Conservation (phyloP, 345 rosid genomes). For the Eucalyptus sp. region DNA sequence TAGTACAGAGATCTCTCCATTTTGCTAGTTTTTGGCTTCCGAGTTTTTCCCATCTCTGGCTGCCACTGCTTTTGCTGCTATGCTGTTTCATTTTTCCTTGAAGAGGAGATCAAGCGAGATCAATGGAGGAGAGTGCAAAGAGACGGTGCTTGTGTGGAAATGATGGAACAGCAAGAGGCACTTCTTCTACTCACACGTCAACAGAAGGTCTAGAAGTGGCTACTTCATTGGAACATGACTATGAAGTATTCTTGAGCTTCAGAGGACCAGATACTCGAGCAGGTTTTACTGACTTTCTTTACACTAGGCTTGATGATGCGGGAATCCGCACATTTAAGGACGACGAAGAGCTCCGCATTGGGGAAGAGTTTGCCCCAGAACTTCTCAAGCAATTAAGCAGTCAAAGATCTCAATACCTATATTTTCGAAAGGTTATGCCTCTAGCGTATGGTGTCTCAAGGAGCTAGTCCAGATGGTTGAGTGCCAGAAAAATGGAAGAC, state of each 20-base stretch:
- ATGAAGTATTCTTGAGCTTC: neutral
- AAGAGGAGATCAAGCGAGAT: no score
- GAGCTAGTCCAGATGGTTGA: neutral
- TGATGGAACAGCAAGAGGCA: no score
- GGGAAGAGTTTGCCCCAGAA: neutral
- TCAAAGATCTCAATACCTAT: neutral
- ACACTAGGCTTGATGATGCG: neutral
- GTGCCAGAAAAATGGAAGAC: neutral
- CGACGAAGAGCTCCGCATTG: neutral
- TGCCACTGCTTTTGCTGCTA: no score
- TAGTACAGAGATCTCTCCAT: no score
- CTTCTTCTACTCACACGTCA: no score
- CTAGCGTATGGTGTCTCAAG: neutral
- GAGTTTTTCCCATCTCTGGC: no score
- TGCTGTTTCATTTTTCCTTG: no score
- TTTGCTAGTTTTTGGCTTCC: no score
- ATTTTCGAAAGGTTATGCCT: neutral
- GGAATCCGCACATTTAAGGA: neutral
- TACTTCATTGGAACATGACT: neutral
- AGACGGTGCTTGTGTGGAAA: no score
- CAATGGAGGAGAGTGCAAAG: no score
- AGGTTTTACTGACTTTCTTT: neutral
- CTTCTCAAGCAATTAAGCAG: neutral
- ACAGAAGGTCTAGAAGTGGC: no score
- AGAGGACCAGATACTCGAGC: neutral